Percentiles rank a stretch among this genome's conserved stretches.
These are phyloP conservation scores for Protea cynaroides DNA, from an alignment of 164 flowering plant genomes.

Conservation along the genomic window DNA sequence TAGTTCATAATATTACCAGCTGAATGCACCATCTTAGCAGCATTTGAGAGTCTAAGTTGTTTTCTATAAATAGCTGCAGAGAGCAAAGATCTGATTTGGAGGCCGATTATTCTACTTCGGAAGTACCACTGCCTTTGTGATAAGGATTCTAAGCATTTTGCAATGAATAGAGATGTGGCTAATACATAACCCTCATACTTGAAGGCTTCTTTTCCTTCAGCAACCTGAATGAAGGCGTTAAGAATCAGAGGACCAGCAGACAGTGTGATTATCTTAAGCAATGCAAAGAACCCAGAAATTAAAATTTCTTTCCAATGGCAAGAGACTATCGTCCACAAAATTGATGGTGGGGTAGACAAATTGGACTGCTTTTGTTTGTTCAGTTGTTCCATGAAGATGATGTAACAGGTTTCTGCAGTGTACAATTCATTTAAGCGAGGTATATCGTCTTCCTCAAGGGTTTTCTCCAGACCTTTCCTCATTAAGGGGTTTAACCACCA, in stretches of 20 bases:
- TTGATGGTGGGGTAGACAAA: slow-evolving; percentile 22
- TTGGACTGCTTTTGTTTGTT: slow-evolving; percentile 20
- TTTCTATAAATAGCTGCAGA: slow-evolving; percentile 63
- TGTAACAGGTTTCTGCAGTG: slow-evolving; percentile 44
- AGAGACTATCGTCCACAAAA: slow-evolving; percentile 30
- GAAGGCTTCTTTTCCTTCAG: slow-evolving; percentile 41
- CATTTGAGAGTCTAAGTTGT: slow-evolving; percentile 51
- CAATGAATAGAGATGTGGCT: slow-evolving; percentile 31
- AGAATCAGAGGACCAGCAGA: slow-evolving; percentile 55
- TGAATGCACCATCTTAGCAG: slow-evolving; percentile 42
- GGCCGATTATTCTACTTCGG: slow-evolving; percentile 42
- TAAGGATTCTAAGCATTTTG: slow-evolving; percentile 53
- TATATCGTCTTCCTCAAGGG: slow-evolving; percentile 41
- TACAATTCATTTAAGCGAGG: slow-evolving; percentile 40
- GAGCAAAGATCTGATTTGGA: slow-evolving; percentile 51
- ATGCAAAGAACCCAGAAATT: slow-evolving; percentile 55
- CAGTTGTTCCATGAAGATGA: slow-evolving; percentile 25
- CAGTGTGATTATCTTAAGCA: slow-evolving; percentile 36
- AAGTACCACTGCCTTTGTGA: slow-evolving; percentile 68
- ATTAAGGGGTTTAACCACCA: slow-evolving; percentile 71
- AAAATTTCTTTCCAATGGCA: slow-evolving; percentile 44
- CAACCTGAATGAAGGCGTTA: slow-evolving; percentile 57
- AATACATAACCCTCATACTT: slow-evolving; percentile 48
- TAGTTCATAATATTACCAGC: slow-evolving; percentile 62
- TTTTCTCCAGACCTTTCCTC: slow-evolving; percentile 41